Evolutionary conservation across 225 moss, liverwort and hornwort species (phyloP), one percentile per base, ranked within the genome.

Genomic region (Sphagnum contortum): DNA sequence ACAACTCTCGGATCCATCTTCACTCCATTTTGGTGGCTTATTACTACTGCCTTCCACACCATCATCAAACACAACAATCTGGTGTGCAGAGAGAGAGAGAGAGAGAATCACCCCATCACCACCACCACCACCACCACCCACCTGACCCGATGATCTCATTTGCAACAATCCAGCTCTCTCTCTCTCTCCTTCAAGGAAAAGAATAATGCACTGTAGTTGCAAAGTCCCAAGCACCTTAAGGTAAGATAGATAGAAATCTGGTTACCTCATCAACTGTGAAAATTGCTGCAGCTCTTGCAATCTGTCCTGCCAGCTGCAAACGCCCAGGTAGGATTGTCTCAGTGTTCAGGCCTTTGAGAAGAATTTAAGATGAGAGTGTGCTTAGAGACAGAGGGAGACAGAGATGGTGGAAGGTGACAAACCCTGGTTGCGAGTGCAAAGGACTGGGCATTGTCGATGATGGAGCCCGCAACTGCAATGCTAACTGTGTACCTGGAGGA

Each of bases 41-140:
- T 29, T 76, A 48, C 86, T 82, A 63, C 84, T 88, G 61, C 80
- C 83, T 64, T 79, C 77, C 10, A 76, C 81, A 68, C 92, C 88
- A 74, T 96, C 96, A 66, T 96, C 96, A 63, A 92, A 96, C 48
- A 96, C 92, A 48, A 96, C 85, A 55, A 96, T 81, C 96, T 94
- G 74, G 53, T 44, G 58, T 62, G 48, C 29, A 29, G 29, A 29
- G 29, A 29, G 29, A 29, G 29, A 29, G 29, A 29, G 29, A 29
- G 29, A 29, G 29, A 48, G 14, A 72, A 47, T 12, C 61, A 12
- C 13, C 13, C 5, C n/a, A 12, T n/a, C 13, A 59, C 44, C 59
- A 59, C n/a, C 59, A 46, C 44, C 44, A 48, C 3, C 45, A 62
- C 47, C 45, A 48, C 47, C 14, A 9, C 9, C 14, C 47, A 62